phyloP scores from a whole-genome alignment of 1,284 basidiomycete species.

The Ustilago curta region DNA sequence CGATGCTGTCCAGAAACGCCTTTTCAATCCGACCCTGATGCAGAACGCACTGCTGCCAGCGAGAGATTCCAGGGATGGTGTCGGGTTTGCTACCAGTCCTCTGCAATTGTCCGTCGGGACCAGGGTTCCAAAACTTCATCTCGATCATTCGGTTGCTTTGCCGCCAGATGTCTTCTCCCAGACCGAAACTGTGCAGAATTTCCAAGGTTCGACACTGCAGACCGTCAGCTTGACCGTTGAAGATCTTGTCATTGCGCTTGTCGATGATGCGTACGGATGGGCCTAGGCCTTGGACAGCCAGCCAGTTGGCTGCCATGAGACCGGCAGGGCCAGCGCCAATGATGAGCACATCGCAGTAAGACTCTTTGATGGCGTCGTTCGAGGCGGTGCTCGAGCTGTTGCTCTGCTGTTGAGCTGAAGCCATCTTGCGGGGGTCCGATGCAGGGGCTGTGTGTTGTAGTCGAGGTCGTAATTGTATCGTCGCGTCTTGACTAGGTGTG shows the following conservation, averaged over 20 bases:
- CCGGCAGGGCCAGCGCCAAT: constrained; percentile 61
- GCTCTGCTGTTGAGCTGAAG: constrained; percentile 1
- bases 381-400: not conserved
- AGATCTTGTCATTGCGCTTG: constrained; percentile 44
- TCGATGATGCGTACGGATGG: constrained; percentile 39
- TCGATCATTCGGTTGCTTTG: constrained; percentile 48
- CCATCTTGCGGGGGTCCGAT: constrained; percentile 5
- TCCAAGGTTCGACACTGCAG: constrained; percentile 40
- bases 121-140: constrained; percentile 43
- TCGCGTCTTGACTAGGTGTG: not conserved
- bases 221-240: constrained; percentile 47
- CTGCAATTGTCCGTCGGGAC: constrained; percentile 24
- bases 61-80: constrained; percentile 34
- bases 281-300: constrained; percentile 32
- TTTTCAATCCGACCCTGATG: constrained; percentile 46
- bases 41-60: constrained; percentile 43
- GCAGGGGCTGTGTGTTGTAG: too few species aligned
- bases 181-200: constrained; percentile 36
- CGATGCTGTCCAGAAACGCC: constrained; percentile 32
- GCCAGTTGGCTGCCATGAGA: constrained; percentile 37
- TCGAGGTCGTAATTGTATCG: not conserved
- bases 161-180: constrained; percentile 32
- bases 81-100: constrained; percentile 34
- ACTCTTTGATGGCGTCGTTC: constrained; percentile 22
- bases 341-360: constrained; percentile 73